A percentile compares a stretch with the other conserved stretches of the same genome.
Conservation (phyloP, 768 basidiomycete species). For the Leccinum sublutescens region DNA sequence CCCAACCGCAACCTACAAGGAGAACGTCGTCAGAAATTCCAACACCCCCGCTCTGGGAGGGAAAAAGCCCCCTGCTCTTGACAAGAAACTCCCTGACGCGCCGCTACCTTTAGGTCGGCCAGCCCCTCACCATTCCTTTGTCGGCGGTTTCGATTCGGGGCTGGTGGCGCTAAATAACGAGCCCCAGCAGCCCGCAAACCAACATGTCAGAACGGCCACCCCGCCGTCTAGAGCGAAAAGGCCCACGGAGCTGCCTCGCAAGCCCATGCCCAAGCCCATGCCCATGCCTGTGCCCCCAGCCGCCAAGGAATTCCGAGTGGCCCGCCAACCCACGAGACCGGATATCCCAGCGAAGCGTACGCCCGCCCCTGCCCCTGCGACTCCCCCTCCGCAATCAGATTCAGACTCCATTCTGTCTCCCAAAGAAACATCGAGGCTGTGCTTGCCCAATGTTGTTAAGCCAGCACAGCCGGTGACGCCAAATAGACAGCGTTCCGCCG, state of each 20-base stretch:
- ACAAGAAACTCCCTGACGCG: constrained; percentile 16
- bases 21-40: constrained; percentile 31
- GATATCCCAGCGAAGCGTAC: constrained; percentile 12
- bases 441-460: constrained; percentile 14
- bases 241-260: constrained; percentile 4
- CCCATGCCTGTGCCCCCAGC: constrained; percentile 38
- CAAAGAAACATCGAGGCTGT: neutral
- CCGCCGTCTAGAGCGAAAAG: neutral
- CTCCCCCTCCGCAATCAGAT: constrained; percentile 31
- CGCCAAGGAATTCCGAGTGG: constrained; percentile 10
- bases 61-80: constrained; percentile 7
- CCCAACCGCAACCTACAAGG: neutral
- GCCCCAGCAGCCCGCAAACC: constrained; percentile 11
- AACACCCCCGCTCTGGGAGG: constrained; percentile 33
- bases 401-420: constrained; percentile 30
- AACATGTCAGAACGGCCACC: neutral
- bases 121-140: constrained; percentile 31
- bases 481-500: constrained; percentile 20
- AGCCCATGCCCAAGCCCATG: constrained; percentile 17
- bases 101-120: neutral
- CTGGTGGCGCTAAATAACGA: constrained; percentile 7
- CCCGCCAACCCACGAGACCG: constrained; percentile 17
- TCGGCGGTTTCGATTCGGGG: constrained; percentile 47
- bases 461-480: constrained; percentile 12
- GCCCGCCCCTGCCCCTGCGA: constrained; percentile 19